Percentiles rank a stretch among this genome's conserved stretches.
phyloP scores from a whole-genome alignment of 176 grass and related monocot species.

The Alopecurus myosuroides region DNA sequence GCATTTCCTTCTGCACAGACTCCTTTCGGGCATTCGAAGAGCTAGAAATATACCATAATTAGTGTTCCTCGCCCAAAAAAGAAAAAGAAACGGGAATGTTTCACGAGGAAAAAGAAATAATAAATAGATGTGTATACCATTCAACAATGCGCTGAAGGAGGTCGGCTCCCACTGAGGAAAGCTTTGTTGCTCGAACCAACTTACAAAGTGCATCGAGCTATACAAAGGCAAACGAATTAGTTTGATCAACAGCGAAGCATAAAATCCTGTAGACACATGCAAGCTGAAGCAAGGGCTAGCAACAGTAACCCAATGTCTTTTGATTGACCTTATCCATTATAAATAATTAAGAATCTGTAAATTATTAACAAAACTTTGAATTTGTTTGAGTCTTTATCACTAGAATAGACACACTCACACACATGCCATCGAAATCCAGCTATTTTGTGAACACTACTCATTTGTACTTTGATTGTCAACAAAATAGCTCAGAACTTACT shows the following conservation, averaged over 20 bases:
- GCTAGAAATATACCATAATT: not conserved
- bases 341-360: not conserved
- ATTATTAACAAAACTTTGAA: not conserved
- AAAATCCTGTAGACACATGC: not conserved
- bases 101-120: not conserved
- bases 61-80: not conserved
- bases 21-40: not conserved
- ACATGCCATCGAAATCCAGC: not conserved
- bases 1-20: not conserved
- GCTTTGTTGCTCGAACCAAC: not conserved
- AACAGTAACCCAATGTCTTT: not conserved
- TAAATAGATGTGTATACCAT: not conserved
- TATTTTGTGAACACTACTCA: not conserved
- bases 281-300: not conserved
- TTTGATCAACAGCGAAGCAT: not conserved
- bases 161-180: not conserved
- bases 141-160: not conserved
- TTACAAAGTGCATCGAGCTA: not conserved
- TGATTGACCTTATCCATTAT: not conserved
- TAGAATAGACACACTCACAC: not conserved
- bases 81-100: too few species aligned
- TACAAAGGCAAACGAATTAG: not conserved
- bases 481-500: not conserved
- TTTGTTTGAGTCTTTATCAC: not conserved
- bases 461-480: not conserved